Evolutionary conservation across 139 green algal genomes (phyloP).

Genomic region (Chlamydomonas applanata): DNA sequence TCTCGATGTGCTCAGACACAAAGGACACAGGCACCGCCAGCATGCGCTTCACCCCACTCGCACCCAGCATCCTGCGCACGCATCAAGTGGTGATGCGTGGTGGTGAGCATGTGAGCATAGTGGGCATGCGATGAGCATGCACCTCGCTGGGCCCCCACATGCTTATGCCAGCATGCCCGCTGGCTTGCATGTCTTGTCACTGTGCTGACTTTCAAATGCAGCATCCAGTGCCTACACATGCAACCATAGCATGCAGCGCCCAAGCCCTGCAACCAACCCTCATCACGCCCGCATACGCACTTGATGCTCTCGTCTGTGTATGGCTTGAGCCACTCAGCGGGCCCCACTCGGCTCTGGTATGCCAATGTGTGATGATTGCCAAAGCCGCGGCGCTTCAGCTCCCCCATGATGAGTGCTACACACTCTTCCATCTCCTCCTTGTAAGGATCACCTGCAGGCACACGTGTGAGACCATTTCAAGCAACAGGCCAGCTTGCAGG

Average conservation of each 20-base stretch:
- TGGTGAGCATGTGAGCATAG: not conserved
- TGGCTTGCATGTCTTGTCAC: too few relatives aligned
- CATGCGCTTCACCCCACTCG: constrained; percentile 67
- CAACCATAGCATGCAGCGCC: too few relatives aligned
- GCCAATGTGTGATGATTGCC: constrained; percentile 92
- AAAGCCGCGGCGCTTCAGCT: constrained; percentile 65
- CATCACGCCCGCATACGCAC: too few relatives aligned
- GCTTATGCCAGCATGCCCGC: too few relatives aligned
- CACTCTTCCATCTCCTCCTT: constrained; percentile 99
- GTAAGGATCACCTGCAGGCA: constrained; percentile 88
- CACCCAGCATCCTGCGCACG: constrained; percentile 70
- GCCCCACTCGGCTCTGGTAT: constrained; percentile 95
- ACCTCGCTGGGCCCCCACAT: not conserved
- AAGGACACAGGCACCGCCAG: constrained; percentile 97
- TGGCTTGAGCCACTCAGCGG: constrained; percentile 95
- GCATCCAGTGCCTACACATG: too few relatives aligned
- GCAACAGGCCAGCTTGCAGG: too few relatives aligned
- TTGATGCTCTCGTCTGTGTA: constrained; percentile 97
- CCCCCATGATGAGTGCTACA: constrained; percentile 90
- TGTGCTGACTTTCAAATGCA: too few relatives aligned
- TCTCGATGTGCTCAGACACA: constrained; percentile 99
- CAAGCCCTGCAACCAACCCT: too few relatives aligned
- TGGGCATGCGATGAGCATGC: not conserved
- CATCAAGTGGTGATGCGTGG: not conserved
- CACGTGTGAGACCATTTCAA: too few relatives aligned